Evolutionary conservation across 306 rosid species (phyloP).

Genomic region (Acacia confusa): DNA sequence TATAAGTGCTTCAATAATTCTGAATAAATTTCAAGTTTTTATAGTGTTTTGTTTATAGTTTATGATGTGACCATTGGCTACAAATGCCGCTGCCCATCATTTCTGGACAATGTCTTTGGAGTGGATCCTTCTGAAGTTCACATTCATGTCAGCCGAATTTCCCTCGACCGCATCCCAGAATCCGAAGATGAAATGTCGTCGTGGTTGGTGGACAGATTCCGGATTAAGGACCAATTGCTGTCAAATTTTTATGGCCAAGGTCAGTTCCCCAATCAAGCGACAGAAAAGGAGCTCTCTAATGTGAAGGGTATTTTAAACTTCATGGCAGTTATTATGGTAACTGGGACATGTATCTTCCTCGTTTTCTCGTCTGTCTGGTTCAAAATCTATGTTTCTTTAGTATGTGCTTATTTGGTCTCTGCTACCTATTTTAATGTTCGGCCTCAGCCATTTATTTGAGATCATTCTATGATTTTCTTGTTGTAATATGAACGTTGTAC

Average conservation of each 20-base stretch:
- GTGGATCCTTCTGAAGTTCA: conserved; percentile 84
- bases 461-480: conserved; percentile 16
- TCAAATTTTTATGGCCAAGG: conserved; percentile 56
- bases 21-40: background rate
- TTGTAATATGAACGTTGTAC: conserved; percentile 24
- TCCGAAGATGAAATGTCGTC: conserved; percentile 52
- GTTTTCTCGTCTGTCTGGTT: conserved; percentile 59
- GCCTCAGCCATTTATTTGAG: conserved; percentile 48
- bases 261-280: conserved; percentile 62
- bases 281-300: conserved; percentile 54
- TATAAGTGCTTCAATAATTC: background rate
- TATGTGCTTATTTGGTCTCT: conserved; percentile 54
- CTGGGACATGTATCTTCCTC: conserved; percentile 45
- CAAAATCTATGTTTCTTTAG: conserved; percentile 55
- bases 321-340: conserved; percentile 39
- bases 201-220: conserved; percentile 59
- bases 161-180: conserved; percentile 50
- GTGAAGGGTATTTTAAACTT: conserved; percentile 50
- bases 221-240: conserved; percentile 64
- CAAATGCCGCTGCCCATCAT: conserved; percentile 67
- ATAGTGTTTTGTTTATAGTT: conserved; percentile 44
- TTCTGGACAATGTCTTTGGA: conserved; percentile 71
- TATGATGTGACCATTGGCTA: conserved; percentile 80
- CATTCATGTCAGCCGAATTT: conserved; percentile 50
- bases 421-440: conserved; percentile 64